Evolutionary conservation across 352 stramenopile species (phyloP).

Genomic region (Globisporangium solare): DNA sequence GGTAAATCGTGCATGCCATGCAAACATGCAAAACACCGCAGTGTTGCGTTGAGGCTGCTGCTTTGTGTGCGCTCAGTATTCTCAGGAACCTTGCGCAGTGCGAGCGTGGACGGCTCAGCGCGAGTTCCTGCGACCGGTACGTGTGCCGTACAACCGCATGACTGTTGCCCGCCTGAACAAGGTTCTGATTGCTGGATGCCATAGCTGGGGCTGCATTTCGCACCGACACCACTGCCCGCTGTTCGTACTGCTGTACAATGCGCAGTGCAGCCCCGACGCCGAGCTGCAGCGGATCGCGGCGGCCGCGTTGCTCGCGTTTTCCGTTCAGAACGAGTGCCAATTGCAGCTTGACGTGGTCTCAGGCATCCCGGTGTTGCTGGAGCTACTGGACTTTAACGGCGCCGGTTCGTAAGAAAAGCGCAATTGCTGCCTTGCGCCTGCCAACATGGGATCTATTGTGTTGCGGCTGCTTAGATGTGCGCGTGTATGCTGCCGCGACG

Average conservation of each 20-base stretch:
- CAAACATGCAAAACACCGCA: too few relatives aligned
- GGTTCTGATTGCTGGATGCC: not conserved
- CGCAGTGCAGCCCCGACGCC: constrained; percentile 20
- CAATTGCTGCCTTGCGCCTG: too few relatives aligned
- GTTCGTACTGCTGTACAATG: constrained; percentile 39
- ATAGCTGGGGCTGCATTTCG: constrained; percentile 64
- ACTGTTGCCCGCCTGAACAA: not conserved
- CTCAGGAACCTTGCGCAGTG: constrained; percentile 55
- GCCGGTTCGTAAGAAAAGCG: constrained; percentile 13
- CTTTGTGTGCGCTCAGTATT: constrained; percentile 28
- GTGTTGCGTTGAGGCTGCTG: not conserved
- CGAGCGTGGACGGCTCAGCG: constrained; percentile 47
- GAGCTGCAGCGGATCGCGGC: constrained; percentile 38
- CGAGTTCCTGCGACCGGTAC: constrained; percentile 57
- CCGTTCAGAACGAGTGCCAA: constrained; percentile 65
- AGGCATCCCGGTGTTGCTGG: constrained; percentile 39
- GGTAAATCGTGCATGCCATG: constrained; percentile 14
- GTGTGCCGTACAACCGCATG: not conserved
- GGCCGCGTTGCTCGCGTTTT: constrained; percentile 57
- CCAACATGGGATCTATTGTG: too few relatives aligned
- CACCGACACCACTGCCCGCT: constrained; percentile 68
- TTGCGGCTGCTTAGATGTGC: constrained; percentile 23
- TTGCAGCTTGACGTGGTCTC: constrained; percentile 54
- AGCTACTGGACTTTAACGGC: constrained; percentile 36
- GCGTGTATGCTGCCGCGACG: constrained; percentile 38